A percentile compares a stretch with the other conserved stretches of the same genome.
Evolutionary conservation across 2,329 filamentous ascomycete species (phyloP).

Genomic region (Juglanconis sp.): DNA sequence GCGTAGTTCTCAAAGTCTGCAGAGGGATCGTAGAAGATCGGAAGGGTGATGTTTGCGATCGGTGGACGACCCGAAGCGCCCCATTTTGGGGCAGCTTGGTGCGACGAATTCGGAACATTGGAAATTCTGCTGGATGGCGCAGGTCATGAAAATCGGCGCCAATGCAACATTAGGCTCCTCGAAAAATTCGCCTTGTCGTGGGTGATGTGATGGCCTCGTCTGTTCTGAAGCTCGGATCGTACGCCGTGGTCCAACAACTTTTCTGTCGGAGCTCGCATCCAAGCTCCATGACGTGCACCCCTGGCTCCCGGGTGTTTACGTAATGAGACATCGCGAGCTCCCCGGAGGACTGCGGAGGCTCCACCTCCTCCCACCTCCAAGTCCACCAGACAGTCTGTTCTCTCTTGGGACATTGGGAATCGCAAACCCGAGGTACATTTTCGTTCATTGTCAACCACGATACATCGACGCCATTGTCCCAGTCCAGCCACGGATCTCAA

Average conservation of each 20-base stretch:
- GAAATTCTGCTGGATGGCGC: neutral
- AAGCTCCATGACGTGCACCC: neutral
- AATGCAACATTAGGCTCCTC: neutral
- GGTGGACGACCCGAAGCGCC: slow-evolving; percentile 9
- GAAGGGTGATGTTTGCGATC: neutral
- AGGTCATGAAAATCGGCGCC: neutral
- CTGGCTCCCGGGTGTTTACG: neutral
- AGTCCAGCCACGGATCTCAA: neutral
- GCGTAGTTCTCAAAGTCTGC: neutral
- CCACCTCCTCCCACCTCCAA: slow-evolving; percentile 3
- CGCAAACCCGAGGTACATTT: too few relatives aligned
- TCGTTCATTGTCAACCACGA: too few relatives aligned
- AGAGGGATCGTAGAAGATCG: neutral
- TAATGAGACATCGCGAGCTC: neutral
- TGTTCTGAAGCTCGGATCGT: neutral
- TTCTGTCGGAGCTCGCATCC: slow-evolving; percentile 7
- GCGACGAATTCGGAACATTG: slow-evolving; percentile 12
- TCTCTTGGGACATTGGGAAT: too few relatives aligned
- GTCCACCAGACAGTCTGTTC: neutral
- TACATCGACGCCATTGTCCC: too few relatives aligned
- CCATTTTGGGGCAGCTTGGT: slow-evolving; percentile 11
- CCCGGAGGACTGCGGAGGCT: neutral
- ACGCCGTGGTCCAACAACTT: neutral
- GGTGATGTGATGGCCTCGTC: neutral
- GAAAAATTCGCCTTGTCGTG: neutral